Conservation (phyloP, 805 yeast species). For the Myxozyma udenii region DNA sequence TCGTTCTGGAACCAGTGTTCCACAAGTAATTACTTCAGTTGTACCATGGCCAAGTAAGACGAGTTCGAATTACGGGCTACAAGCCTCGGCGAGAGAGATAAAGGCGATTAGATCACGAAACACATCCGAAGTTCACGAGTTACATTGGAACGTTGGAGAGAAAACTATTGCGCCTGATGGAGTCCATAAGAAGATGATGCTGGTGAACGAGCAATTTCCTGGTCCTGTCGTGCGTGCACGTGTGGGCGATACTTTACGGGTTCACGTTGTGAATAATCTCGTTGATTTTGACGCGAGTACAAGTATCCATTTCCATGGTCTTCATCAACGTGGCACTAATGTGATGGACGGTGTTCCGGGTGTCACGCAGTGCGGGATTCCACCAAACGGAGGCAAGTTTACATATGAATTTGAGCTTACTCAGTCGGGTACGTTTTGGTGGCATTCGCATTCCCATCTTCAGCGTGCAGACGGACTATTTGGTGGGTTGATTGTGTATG, state of each 20-base stretch:
- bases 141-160: slow-evolving; percentile 6
- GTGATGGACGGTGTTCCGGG: slow-evolving; percentile 54
- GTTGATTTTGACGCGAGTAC: slow-evolving; percentile 36
- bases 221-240: slow-evolving; percentile 48
- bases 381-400: slow-evolving; percentile 41
- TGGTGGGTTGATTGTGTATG: slow-evolving; percentile 48
- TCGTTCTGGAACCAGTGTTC: no score
- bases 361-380: slow-evolving; percentile 52
- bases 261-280: slow-evolving; percentile 43
- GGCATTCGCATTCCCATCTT: slow-evolving; percentile 53
- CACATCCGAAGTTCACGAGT: slow-evolving; percentile 1
- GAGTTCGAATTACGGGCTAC: no score
- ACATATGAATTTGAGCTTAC: slow-evolving; percentile 45
- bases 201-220: slow-evolving; percentile 49
- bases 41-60: no score
- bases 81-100: slow-evolving; percentile 4
- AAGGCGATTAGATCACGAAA: neutral
- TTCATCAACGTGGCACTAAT: slow-evolving; percentile 48
- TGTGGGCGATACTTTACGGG: slow-evolving; percentile 40
- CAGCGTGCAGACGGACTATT: slow-evolving; percentile 72
- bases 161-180: slow-evolving; percentile 38
- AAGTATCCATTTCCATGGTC: slow-evolving; percentile 54
- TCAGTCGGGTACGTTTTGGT: slow-evolving; percentile 54
- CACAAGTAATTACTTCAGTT: no score
- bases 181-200: slow-evolving; percentile 37